Evolutionary conservation across 768 basidiomycete genomes (phyloP).

Genomic region (Pulveroboletus sp.): DNA sequence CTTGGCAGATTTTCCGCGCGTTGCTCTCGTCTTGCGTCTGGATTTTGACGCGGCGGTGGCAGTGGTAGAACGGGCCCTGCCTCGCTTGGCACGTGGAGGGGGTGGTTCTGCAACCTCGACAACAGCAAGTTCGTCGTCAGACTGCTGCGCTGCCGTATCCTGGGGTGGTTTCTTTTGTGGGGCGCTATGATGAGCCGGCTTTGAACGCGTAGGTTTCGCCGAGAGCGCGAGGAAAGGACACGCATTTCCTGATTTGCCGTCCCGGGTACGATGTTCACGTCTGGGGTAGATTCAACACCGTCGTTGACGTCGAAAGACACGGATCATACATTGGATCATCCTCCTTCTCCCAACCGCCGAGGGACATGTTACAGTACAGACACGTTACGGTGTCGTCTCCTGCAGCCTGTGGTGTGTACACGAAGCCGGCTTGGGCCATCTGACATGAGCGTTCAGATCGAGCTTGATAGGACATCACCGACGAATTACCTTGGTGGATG

Average conservation of each 20-base stretch:
- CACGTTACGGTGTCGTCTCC: constrained; percentile 83
- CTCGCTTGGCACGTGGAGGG: constrained; percentile 15
- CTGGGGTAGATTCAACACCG: constrained; percentile 34
- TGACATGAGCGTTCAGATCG: constrained; percentile 3
- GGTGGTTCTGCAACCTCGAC: constrained; percentile 11
- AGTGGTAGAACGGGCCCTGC: constrained; percentile 18
- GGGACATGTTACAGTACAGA: constrained; percentile 73
- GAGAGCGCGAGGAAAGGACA: constrained; percentile 42
- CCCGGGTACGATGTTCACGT: constrained; percentile 71
- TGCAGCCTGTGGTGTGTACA: constrained; percentile 62
- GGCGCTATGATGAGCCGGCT: constrained; percentile 32
- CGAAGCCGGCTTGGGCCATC: constrained; percentile 91
- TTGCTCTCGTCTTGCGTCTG: constrained; percentile 19
- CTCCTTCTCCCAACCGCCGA: constrained; percentile 82
- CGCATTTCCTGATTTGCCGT: constrained; percentile 39
- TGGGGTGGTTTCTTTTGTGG: constrained; percentile 22
- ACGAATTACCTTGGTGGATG: constrained; percentile 56
- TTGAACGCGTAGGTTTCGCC: constrained; percentile 34
- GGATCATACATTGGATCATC: constrained; percentile 82
- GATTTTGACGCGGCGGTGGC: constrained; percentile 22
- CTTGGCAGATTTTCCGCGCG: constrained; percentile 24
- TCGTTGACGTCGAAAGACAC: background rate
- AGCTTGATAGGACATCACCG: background rate
- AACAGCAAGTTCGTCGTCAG: constrained; percentile 25
- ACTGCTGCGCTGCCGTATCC: constrained; percentile 4